phyloP scores from a whole-genome alignment of 106 monocot species.

The Phalaenopsis equestris region DNA sequence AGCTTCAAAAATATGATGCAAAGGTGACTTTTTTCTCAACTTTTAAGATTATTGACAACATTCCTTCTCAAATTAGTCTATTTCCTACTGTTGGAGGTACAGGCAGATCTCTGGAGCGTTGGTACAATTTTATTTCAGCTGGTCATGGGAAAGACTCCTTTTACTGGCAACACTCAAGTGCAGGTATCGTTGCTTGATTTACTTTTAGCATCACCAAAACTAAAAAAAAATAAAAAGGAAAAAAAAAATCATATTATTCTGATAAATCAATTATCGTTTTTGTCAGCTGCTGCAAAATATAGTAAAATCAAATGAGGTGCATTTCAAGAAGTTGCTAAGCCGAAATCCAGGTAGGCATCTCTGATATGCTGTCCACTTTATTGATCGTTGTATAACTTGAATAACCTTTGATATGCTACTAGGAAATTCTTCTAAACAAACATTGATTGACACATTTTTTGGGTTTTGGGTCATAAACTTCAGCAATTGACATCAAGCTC shows the following conservation, averaged over 20 bases:
- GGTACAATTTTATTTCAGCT: constrained; percentile 72
- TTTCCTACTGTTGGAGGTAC: constrained; percentile 11
- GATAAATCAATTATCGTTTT: constrained; percentile 13
- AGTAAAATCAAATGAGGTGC: constrained; percentile 55
- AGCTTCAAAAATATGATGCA: constrained; percentile 86
- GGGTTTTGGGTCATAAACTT: too few species aligned
- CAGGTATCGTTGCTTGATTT: constrained; percentile 41
- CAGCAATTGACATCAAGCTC: too few species aligned
- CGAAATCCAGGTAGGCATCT: constrained; percentile 59
- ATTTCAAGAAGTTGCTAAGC: constrained; percentile 64
- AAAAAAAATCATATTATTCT: not conserved
- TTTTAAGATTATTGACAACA: not conserved
- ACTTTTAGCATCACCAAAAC: not conserved
- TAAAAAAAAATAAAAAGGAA: too few species aligned
- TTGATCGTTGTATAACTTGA: too few species aligned
- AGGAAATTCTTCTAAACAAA: too few species aligned
- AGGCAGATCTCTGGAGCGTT: constrained; percentile 85
- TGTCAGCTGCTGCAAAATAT: constrained; percentile 83
- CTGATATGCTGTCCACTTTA: not conserved
- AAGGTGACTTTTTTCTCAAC: constrained; percentile 44
- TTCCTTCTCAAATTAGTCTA: not conserved
- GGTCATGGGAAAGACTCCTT: constrained; percentile 77
- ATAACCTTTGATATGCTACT: too few species aligned
- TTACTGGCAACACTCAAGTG: constrained; percentile 67
- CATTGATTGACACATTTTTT: too few species aligned